A percentile compares a stretch with the other conserved stretches of the same genome.
Conservation (phyloP, 345 rosid species). For the Salix arbutifolia region DNA sequence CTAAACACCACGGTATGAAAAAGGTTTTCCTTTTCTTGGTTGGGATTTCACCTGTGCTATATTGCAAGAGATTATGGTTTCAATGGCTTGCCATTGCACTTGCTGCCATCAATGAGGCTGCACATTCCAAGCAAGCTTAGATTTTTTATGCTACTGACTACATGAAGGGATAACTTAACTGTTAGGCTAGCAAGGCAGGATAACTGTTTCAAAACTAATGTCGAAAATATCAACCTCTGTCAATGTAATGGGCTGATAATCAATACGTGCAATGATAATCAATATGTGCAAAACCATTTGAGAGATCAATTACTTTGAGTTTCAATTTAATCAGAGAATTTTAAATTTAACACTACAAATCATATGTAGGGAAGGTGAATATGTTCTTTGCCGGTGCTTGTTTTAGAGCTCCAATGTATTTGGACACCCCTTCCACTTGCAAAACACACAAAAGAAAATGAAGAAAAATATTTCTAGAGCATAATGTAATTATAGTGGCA, state of each 20-base stretch:
- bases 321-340: neutral
- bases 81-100: neutral
- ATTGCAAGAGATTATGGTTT: neutral
- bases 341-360: neutral
- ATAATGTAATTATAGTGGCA: neutral
- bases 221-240: neutral
- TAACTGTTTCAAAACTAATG: neutral
- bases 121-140: neutral
- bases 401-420: neutral
- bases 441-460: neutral
- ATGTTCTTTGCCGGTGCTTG: neutral
- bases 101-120: neutral
- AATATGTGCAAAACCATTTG: neutral
- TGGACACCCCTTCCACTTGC: neutral
- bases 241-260: neutral
- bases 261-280: neutral
- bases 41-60: neutral
- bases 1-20: constrained; percentile 31
- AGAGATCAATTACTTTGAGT: neutral
- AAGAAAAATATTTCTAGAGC: neutral
- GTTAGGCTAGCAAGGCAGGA: neutral
- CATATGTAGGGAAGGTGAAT: neutral
- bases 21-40: neutral
- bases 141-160: neutral
- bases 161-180: neutral